Conservation (phyloP, 257 asterid species). For the Anisodus acutangulus region DNA sequence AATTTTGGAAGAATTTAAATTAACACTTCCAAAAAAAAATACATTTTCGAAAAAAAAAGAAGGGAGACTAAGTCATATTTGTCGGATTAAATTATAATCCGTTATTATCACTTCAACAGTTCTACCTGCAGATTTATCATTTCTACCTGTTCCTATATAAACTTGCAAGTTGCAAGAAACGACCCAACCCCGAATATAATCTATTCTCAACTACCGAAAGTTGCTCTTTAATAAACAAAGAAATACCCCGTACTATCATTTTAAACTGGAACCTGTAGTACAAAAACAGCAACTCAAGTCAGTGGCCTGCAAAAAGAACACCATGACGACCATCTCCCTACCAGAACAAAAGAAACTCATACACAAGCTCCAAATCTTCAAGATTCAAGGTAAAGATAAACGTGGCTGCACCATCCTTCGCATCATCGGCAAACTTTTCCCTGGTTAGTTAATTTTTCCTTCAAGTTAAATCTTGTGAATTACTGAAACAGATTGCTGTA, state of each 20-base stretch:
- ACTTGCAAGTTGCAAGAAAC: not conserved
- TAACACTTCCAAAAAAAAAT: not conserved
- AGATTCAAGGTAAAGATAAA: slow-evolving; percentile 75
- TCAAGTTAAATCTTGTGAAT: not conserved
- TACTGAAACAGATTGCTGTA: not conserved
- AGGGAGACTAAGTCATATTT: too few relatives aligned
- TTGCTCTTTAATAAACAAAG: not conserved
- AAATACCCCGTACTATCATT: not conserved
- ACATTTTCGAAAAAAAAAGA: too few relatives aligned
- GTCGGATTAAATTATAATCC: not conserved
- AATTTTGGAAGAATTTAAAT: not conserved
- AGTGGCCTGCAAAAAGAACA: not conserved
- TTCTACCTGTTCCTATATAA: not conserved
- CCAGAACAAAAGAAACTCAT: slow-evolving; percentile 59
- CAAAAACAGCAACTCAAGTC: not conserved
- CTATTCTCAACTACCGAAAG: not conserved
- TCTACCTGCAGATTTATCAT: too few relatives aligned
- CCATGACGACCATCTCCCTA: slow-evolving; percentile 46
- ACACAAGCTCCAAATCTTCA: slow-evolving; percentile 58
- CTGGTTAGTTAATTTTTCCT: slow-evolving; percentile 49
- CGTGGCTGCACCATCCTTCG: slow-evolving; percentile 65
- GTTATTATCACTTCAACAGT: not conserved
- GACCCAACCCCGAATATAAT: not conserved
- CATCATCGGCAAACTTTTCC: slow-evolving; percentile 70
- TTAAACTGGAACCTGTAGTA: not conserved